phyloP scores from a whole-genome alignment of 192 early-diverging fungal genomes.

The Coemansia sp. region DNA sequence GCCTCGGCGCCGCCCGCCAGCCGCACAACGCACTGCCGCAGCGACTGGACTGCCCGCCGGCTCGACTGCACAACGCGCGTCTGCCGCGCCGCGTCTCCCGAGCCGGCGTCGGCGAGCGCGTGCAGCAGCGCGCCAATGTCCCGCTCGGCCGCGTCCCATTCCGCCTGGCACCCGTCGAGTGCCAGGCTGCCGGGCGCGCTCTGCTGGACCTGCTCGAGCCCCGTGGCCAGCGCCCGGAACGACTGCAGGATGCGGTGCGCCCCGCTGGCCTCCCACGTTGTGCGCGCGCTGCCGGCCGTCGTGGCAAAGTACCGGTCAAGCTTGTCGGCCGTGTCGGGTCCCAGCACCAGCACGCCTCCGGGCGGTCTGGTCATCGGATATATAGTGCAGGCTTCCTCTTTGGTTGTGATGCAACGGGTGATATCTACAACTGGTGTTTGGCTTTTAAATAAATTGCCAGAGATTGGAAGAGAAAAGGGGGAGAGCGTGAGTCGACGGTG shows the following conservation, averaged over 20 bases:
- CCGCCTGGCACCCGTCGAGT: slow-evolving; percentile 11
- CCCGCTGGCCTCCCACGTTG: slow-evolving; percentile 9
- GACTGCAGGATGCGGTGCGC: slow-evolving; percentile 30
- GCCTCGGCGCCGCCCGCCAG: slow-evolving; percentile 11
- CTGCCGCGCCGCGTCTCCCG: background rate
- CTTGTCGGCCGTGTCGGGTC: background rate
- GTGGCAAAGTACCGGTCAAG: background rate
- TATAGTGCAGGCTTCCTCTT: too few relatives aligned
- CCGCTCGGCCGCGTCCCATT: slow-evolving; percentile 13
- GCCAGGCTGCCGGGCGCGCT: slow-evolving; percentile 1
- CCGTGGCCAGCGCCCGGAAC: slow-evolving; percentile 21
- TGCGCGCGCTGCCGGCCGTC: background rate
- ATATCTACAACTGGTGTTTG: too few relatives aligned
- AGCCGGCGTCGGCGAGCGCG: background rate
- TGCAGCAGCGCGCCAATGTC: slow-evolving; percentile 13
- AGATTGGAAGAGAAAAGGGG: too few relatives aligned
- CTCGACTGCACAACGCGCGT: too few relatives aligned
- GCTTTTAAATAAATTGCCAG: too few relatives aligned
- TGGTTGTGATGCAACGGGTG: too few relatives aligned
- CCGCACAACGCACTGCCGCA: slow-evolving; percentile 18
- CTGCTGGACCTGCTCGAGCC: slow-evolving; percentile 17
- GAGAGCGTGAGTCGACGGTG: too few relatives aligned
- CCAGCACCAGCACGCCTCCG: background rate
- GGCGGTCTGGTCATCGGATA: slow-evolving; percentile 1
- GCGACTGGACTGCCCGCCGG: slow-evolving; percentile 18